Base-by-base conservation (phyloP, 129 eudicot species). In the Mikania micrantha region DNA sequence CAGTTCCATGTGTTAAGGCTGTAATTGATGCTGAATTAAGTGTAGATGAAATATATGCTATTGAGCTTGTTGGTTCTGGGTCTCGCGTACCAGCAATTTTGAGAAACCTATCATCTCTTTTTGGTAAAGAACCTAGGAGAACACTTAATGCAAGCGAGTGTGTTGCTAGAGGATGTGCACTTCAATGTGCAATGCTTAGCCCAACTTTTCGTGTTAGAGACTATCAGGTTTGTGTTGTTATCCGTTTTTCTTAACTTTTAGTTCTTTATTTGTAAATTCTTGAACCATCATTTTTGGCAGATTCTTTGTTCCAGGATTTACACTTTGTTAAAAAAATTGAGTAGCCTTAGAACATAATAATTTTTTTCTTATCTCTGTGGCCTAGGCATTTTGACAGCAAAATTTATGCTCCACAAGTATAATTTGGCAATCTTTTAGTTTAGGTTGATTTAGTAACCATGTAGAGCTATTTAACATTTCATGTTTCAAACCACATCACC, bases 161-260 rank as follows among this genome's bases (percentile, higher is more conserved):
- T 61, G 99, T 94, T 62, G 95, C 99, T 66, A 93, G 99, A 79
- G 99, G 99, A n/a, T 94, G 97, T 80, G 91, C 94, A 21, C 81
- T 94, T 39, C 99, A 94, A 15, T 94, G 94, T 73, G 99, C 99
- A 64, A 94, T 94, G 99, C 90, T 94, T 79, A 85, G 97, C 77
- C 97, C 99, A 11, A 69, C 40, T 66, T 83, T 79, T 67, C 94
- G 95, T 77, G 99, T 94, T 66, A 87, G 91, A 71, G 99, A 94
- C 1, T 94, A 89, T 40, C 90, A 94, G 97, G 99, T 94, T 67
- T 78, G 91, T 75, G 59, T 60, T 22, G 6, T 50, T 39, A 25
- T 59, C 3, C 22, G 0, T 15, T 22, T 62, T 29, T 15, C 36
- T 9, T 61, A 22, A 24, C 4, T 54, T n/a, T 32, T 56, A 53